Conservation (phyloP, 306 rosid genomes). For the Corylus heterophylla region DNA sequence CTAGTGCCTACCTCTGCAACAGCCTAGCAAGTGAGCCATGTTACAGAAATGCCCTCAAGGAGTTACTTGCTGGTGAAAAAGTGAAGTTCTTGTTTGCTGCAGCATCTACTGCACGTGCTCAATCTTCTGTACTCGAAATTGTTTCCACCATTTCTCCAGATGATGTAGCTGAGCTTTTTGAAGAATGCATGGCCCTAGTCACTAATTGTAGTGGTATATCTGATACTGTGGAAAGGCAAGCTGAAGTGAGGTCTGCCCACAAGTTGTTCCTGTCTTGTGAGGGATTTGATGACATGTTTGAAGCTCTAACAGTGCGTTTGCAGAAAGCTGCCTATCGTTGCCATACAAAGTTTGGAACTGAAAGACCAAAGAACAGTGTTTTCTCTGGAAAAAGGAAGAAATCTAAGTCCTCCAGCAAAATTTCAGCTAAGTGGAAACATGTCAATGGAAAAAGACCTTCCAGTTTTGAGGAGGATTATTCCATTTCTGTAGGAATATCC, state of each 20-base stretch:
- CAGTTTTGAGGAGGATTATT: conserved; percentile 77
- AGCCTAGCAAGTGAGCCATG: conserved; percentile 49
- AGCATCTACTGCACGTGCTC: conserved; percentile 58
- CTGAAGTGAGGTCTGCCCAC: conserved; percentile 84
- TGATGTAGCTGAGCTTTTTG: conserved; percentile 58
- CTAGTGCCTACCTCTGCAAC: conserved; percentile 60
- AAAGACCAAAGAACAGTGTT: conserved; percentile 47
- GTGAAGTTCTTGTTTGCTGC: conserved; percentile 56
- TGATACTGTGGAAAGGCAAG: conserved; percentile 64
- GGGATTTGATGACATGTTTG: conserved; percentile 68
- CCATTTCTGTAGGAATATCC: conserved; percentile 68
- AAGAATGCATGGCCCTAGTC: conserved; percentile 58
- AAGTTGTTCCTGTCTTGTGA: conserved; percentile 69
- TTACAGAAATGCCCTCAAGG: conserved; percentile 53
- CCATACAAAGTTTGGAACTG: conserved; percentile 71
- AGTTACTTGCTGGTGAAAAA: conserved; percentile 57
- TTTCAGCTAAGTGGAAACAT: conserved; percentile 47
- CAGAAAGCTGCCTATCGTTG: conserved; percentile 80
- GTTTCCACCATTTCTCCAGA: conserved; percentile 60
- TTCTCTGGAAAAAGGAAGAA: conserved; percentile 51
- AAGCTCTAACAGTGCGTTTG: conserved; percentile 58
- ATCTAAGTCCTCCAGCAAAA: conserved; percentile 46
- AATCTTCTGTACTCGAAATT: conserved; percentile 70
- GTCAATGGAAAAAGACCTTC: conserved; percentile 43
- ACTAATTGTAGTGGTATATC: conserved; percentile 75